Base-by-base conservation (phyloP, 2,329 filamentous ascomycete genomes). In the Apiospora hydei region DNA sequence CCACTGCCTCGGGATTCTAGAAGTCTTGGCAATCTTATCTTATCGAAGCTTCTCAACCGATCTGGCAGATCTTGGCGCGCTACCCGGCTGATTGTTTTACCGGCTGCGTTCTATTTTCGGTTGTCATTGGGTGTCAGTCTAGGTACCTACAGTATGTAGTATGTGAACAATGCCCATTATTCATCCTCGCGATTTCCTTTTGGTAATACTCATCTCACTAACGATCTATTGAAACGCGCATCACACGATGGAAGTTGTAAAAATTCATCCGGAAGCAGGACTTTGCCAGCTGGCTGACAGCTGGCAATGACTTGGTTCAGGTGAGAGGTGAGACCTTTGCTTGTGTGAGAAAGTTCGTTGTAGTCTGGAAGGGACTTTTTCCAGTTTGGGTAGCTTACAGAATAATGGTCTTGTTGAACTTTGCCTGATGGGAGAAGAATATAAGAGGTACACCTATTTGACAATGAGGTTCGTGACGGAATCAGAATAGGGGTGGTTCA, bases 1-100 rank as follows among this genome's bases (percentile, higher is more conserved):
- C 57, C 57, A 13, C 34, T 64, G 57, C 30, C 57, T 64, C 57
- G 57, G 57, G 57, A 64, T 41, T 64, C 38, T 64, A 64, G 57
- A n/a, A n/a, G 34, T 41, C 57, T 64, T 64, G 57, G 57, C 57
- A 64, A 24, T 64, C 34, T 64, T 64, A 64, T 64, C 57, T 64
- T 64, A 64, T 64, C 57, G 18, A 64, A 41, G 34, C 57, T n/a
- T n/a, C 34, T 21, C 4, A 21, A 5, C 18, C 21, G 57, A 14
- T 61, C 30, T 38, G 38, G 30, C 18, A 57, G 14, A 14, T 57
- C 51, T 57, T 57, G 51, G 51, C 51, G 18, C 21, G n/a, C 3
- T 57, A 18, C 26, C 26, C 51, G 26, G 51, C 51, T 34, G 18
- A 34, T 57, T 18, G 26, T 34, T 57, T 57, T 34, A 7, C 51